Evolutionary conservation across 2,329 filamentous ascomycete species (phyloP), one percentile per base, ranked within the genome.

Genomic region (Pestalotiopsis sp.): DNA sequence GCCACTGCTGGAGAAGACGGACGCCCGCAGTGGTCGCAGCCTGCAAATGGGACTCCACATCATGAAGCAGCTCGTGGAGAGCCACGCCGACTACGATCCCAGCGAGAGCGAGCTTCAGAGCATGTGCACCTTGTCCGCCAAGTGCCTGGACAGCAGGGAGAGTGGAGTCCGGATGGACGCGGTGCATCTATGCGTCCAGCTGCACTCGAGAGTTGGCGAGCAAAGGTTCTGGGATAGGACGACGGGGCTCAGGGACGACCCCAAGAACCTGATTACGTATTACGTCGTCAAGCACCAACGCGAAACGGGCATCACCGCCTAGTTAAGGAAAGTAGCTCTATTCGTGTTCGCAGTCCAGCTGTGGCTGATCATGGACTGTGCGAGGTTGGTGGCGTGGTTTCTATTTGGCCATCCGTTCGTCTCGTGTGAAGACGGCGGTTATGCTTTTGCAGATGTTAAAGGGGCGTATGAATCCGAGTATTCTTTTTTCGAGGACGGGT

Each of bases 191-290:
- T 94, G 92, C 73, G 89, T 94, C 30, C 88, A 90, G 68, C 80
- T 94, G 69, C 91, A 94, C 76, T 83, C 84, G 60, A 79, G 86
- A 11, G 83, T 91, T 9, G 88, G 89, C 13, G 88, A 90, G 66
- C 78, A 74, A 10, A 75, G 74, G 38, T 94, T 94, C 76, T 95
- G 92, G 92, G 85, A 85, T 40, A 85, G 85, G 26, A 83, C 94
- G 73, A 87, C 84, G 67, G 85, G 81, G 10, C 84, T 92, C 39
- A 86, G 88, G 74, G 91, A 94, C 71, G 91, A 93, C 71, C 88
- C 91, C 24, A 88, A 93, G 82, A 94, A 90, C 72, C 78, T 94
- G 69, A 89, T 94, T 73, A 94, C 91, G 10, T 94, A 94, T 76
- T 94, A 94, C 78, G 91, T 94, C 74, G 92, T 92, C 55, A 91